phyloP scores from a whole-genome alignment of 345 rosid genomes.

The Melaleuca alternifolia region DNA sequence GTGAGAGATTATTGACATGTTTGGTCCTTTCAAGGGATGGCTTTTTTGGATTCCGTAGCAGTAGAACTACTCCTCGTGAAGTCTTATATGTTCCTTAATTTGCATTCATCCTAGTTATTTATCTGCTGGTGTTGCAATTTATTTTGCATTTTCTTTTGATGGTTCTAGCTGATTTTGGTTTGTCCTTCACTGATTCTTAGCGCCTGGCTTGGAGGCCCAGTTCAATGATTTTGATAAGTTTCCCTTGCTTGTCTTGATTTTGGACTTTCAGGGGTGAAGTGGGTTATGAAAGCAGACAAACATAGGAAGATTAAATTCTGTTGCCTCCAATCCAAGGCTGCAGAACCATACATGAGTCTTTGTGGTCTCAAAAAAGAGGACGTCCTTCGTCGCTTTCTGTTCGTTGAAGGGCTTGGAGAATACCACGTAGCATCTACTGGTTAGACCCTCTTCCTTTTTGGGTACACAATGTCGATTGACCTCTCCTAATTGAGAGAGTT shows the following conservation, averaged over 20 bases:
- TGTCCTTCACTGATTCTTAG: neutral
- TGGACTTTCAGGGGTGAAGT: constrained; percentile 62
- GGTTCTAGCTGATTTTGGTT: neutral
- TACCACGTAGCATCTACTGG: constrained; percentile 89
- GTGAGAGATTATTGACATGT: neutral
- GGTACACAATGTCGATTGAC: neutral
- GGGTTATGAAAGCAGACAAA: constrained; percentile 77
- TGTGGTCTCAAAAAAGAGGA: constrained; percentile 70
- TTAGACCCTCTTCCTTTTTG: constrained; percentile 9
- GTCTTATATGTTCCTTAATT: neutral
- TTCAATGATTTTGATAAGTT: neutral
- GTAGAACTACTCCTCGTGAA: neutral
- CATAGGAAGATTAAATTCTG: constrained; percentile 85
- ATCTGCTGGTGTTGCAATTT: rapidly evolving
- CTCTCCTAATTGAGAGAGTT: neutral
- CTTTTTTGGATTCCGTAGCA: neutral
- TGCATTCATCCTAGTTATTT: neutral
- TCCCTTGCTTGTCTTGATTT: neutral
- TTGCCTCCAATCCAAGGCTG: constrained; percentile 79
- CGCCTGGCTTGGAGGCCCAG: neutral
- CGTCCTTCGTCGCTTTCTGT: constrained; percentile 67
- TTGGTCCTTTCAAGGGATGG: neutral
- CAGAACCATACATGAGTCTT: constrained; percentile 68
- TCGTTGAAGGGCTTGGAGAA: constrained; percentile 67
- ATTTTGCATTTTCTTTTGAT: neutral